These are phyloP conservation scores for Potentilla sterilis DNA, from an alignment of 306 rosid genomes.

Conservation along the genomic window DNA sequence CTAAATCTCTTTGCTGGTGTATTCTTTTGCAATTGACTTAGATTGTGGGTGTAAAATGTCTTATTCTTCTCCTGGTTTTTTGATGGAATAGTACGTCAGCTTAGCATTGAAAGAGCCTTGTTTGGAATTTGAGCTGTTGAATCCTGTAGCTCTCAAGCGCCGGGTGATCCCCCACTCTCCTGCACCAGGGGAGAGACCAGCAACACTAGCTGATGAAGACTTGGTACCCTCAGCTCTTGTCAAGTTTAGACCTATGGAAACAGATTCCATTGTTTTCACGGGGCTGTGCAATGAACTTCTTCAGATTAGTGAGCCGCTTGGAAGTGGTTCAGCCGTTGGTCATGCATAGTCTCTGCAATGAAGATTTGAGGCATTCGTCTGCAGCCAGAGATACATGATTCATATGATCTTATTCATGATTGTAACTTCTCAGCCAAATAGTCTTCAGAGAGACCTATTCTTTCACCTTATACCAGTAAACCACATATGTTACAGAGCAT, in stretches of 20 bases:
- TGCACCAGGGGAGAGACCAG: constrained; percentile 43
- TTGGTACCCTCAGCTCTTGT: constrained; percentile 88
- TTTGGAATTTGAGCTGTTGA: constrained; percentile 78
- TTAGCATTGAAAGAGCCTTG: constrained; percentile 67
- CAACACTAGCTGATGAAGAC: constrained; percentile 76
- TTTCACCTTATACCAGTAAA: constrained; percentile 11
- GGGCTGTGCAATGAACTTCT: constrained; percentile 84
- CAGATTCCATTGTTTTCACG: constrained; percentile 78
- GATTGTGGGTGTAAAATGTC: constrained; percentile 10
- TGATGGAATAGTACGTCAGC: constrained; percentile 58
- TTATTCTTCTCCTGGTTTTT: constrained; percentile 13
- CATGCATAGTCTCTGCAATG: constrained; percentile 21
- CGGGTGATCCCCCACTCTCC: constrained; percentile 68
- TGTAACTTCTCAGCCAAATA: constrained; percentile 15
- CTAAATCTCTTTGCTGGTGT: background rate
- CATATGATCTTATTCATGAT: constrained; percentile 8
- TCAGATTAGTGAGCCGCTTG: constrained; percentile 82
- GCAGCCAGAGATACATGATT: background rate
- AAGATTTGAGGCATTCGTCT: background rate
- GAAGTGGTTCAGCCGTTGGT: constrained; percentile 41
- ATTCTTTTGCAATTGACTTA: background rate
- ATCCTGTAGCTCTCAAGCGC: constrained; percentile 63
- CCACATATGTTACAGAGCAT: background rate
- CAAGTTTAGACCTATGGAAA: constrained; percentile 85
- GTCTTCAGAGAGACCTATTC: constrained; percentile 4